Conservation (phyloP, 495 filamentous ascomycete genomes). For the Entonaema liquescens region DNA sequence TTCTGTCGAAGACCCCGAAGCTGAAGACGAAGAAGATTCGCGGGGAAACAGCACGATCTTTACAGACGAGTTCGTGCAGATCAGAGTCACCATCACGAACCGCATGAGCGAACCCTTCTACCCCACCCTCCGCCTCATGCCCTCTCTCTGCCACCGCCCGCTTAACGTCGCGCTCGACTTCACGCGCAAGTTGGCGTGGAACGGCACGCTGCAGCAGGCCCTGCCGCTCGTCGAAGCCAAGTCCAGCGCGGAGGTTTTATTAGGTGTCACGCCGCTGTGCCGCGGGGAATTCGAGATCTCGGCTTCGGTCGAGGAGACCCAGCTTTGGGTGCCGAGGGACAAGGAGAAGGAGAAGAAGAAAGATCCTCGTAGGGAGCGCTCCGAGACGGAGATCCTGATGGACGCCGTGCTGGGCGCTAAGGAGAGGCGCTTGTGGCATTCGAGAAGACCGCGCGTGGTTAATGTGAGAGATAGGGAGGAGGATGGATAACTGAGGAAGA, state of each 20-base stretch:
- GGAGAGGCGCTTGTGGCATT: conserved; percentile 77
- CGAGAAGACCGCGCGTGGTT: conserved; percentile 69
- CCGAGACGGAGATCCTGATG: conserved; percentile 52
- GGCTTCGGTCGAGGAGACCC: conserved; percentile 83
- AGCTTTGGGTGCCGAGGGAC: conserved; percentile 47
- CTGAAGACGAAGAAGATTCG: conserved; percentile 21
- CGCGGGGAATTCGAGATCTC: conserved; percentile 84
- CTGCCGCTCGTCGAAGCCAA: conserved; percentile 68
- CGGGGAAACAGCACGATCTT: conserved; percentile 51
- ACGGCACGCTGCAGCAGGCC: conserved; percentile 79
- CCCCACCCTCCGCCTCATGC: conserved; percentile 79
- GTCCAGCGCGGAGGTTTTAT: conserved; percentile 61
- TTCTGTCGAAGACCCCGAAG: conserved; percentile 50
- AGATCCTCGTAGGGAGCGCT: not conserved
- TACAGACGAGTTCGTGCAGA: conserved; percentile 75
- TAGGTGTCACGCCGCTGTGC: conserved; percentile 76
- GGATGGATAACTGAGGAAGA: not conserved
- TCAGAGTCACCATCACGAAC: conserved; percentile 75
- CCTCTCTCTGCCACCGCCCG: conserved; percentile 76
- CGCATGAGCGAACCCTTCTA: conserved; percentile 72
- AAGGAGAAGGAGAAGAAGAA: not conserved
- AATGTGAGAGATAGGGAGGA: conserved; percentile 58
- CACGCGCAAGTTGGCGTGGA: conserved; percentile 82
- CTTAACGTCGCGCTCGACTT: conserved; percentile 81
- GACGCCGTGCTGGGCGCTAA: conserved; percentile 64